phyloP scores from a whole-genome alignment of 1,284 basidiomycete genomes.

The Lignosus rhinocerotis region DNA sequence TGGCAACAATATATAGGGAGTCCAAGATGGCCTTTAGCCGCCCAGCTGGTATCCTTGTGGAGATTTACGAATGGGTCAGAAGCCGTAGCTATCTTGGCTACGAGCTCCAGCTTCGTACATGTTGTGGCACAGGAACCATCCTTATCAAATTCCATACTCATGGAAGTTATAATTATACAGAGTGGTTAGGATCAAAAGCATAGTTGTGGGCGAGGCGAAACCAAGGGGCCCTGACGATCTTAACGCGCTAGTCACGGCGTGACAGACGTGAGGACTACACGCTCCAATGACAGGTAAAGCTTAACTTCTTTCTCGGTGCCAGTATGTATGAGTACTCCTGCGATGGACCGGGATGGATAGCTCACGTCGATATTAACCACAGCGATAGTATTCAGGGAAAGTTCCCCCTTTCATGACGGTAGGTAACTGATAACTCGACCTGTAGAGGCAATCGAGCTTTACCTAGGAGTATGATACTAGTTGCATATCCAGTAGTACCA shows the following conservation, averaged over 20 bases:
- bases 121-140: neutral
- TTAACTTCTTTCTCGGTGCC: neutral
- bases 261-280: conserved; percentile 7
- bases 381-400: neutral
- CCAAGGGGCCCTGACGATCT: conserved; percentile 6
- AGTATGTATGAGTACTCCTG: neutral
- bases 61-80: neutral
- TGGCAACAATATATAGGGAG: too few species aligned
- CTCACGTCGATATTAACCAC: neutral
- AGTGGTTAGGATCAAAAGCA: conserved; percentile 3
- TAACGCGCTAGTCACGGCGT: conserved; percentile 13
- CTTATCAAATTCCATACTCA: neutral
- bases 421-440: neutral
- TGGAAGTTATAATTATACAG: neutral
- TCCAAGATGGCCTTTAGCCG: neutral
- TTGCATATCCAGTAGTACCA: too few species aligned
- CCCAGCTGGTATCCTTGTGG: neutral
- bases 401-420: neutral
- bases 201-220: neutral
- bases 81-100: neutral
- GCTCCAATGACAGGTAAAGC: conserved; percentile 1
- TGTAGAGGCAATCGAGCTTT: neutral
- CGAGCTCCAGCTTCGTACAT: neutral
- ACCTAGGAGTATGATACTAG: neutral
- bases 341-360: neutral